Conservation (phyloP, 192 early-diverging fungal species). For the Backusella sp. region DNA sequence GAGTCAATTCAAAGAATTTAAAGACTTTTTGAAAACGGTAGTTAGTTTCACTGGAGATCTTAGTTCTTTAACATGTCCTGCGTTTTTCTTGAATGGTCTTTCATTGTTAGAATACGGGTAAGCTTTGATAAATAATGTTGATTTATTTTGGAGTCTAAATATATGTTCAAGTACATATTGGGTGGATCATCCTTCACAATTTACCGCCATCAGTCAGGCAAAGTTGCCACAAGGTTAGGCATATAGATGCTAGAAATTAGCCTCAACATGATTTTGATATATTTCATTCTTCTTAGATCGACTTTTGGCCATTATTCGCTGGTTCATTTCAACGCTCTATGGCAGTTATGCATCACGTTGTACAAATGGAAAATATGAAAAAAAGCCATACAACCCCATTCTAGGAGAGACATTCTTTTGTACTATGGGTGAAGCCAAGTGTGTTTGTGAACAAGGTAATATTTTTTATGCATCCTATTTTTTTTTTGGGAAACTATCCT, state of each 20-base stretch:
- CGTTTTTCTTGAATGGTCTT: constrained; percentile 74
- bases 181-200: constrained; percentile 38
- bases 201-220: constrained; percentile 65
- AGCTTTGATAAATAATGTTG: not conserved
- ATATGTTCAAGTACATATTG: constrained; percentile 33
- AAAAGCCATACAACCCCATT: constrained; percentile 68
- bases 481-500: not conserved
- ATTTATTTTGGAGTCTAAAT: not conserved
- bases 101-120: constrained; percentile 80
- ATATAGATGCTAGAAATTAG: too few species aligned
- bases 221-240: constrained; percentile 39
- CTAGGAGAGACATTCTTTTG: constrained; percentile 65
- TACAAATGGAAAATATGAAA: constrained; percentile 65
- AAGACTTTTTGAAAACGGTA: constrained; percentile 62
- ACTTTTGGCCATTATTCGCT: constrained; percentile 65
- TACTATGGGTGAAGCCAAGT: constrained; percentile 51
- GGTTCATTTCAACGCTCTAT: constrained; percentile 82
- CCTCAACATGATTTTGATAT: too few species aligned
- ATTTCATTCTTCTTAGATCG: constrained; percentile 46
- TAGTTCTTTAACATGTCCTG: constrained; percentile 75
- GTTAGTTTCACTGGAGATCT: constrained; percentile 79
- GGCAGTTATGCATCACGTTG: constrained; percentile 75
- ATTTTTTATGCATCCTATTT: not conserved
- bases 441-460: constrained; percentile 59
- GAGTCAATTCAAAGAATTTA: constrained; percentile 48